A percentile compares a stretch with the other conserved stretches of the same genome.
phyloP scores from a whole-genome alignment of 164 flowering plant genomes.

The Protea cynaroides region DNA sequence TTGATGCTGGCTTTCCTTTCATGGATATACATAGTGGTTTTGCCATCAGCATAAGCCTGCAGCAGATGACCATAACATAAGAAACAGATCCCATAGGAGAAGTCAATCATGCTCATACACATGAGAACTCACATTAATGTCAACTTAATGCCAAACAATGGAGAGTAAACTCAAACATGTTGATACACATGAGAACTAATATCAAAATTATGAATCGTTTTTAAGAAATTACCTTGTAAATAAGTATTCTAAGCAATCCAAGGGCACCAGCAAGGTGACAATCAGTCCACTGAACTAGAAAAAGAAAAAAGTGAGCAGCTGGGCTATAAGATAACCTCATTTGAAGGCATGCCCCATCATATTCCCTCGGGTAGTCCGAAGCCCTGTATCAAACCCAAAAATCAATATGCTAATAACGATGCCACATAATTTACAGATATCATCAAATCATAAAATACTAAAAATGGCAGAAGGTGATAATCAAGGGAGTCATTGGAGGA shows the following conservation, averaged over 20 bases:
- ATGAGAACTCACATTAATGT: background rate
- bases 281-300: slow-evolving; percentile 91
- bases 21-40: slow-evolving; percentile 69
- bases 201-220: background rate
- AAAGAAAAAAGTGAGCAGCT: slow-evolving; percentile 75
- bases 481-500: background rate
- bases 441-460: background rate
- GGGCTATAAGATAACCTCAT: slow-evolving; percentile 92
- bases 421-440: background rate
- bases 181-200: background rate
- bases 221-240: slow-evolving; percentile 54
- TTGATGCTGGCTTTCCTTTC: slow-evolving; percentile 85
- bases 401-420: background rate
- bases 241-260: slow-evolving; percentile 78
- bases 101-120: background rate
- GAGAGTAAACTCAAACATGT: background rate
- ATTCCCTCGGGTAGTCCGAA: slow-evolving; percentile 67
- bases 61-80: slow-evolving; percentile 11
- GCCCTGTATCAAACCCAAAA: slow-evolving; percentile 45
- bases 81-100: background rate
- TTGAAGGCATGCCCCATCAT: slow-evolving; percentile 83
- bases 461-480: background rate
- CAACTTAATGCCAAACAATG: background rate
- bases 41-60: slow-evolving; percentile 83
- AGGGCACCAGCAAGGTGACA: slow-evolving; percentile 87